Evolutionary conservation across 176 grass and related monocot genomes (phyloP), one percentile per base, ranked within the genome.

Genomic region (Musa troglodytarum): DNA sequence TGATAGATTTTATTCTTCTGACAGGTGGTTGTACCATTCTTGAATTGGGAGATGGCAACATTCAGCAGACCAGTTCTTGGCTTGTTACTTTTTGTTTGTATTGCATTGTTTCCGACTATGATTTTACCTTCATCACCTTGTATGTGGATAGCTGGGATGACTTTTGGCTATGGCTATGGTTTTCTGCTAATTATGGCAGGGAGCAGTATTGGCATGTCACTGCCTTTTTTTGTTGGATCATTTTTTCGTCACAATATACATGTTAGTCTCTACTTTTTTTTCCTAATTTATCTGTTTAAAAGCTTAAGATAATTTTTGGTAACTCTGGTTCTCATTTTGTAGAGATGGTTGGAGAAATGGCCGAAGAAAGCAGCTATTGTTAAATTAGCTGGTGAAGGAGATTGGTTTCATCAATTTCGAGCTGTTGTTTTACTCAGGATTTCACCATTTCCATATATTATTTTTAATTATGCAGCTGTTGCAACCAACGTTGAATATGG

Each of bases 61-160:
- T 98, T 98, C 81, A 93, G 88, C 65, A 79, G 84, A 15, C 80
- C 94, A 69, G 75, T 87, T 77, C 80, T 82, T 78, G 88, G 72
- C 74, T 54, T 98, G 65, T 77, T 98, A 78, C 89, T 92, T 76
- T 98, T 91, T 20, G 50, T 82, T 3, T 80, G 85, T 74, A 89
- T 98, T 10, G 77, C 90, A 7, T 78, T 98, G 65, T 98, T 93
- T 79, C 94, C 94, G 77, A 89, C 90, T 78, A 54, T 93, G 26
- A 52, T 93, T 63, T 19, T 93, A 75, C 94, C 94, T 78, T 98
- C 94, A 26, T 93, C 94, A 68, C 94, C 94, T 63, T 98, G 89
- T 74, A 91, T 98, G 88, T 98, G 94, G 94, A 85, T 88, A 71
- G 86, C 94, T 34, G 94, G 94, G 75, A 98, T 91, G 94, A 87